Base-by-base conservation (phyloP, 2,329 filamentous ascomycete genomes). In the Cladophialophora psammophila region DNA sequence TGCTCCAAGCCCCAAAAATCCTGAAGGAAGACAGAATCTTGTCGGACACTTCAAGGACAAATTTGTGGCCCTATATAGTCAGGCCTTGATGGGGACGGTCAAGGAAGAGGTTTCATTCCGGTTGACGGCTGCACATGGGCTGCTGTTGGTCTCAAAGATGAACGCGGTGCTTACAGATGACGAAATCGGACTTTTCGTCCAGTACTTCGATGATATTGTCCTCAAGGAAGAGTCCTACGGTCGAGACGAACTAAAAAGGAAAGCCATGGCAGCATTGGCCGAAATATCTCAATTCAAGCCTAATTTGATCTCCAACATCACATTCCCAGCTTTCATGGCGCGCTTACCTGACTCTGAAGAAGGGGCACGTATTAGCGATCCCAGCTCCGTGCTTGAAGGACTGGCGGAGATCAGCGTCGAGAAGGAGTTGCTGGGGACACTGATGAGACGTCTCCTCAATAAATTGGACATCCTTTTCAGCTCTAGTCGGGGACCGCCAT, bases 301-400 rank as follows among this genome's bases (percentile, higher is more conserved):
- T 18, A 82, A 84, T 55, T 77, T 88, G 10, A 86, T 91, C 34
- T 85, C 89, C 72, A 84, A 89, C 55, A 87, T 88, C 64, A 87
- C 88, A 0, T 87, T 91, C 72, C 88, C 88, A 32, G 86, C 86
- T 5, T 89, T 91, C 74, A 83, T 90, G 76, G 87, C 88, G 3
- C 84, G 86, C 45, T 77, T 91, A 3, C 89, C 88, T 1, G 88
- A 88, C 67, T 79, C 78, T 1, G 84, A 85, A 64, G 77, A 79
- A n/a, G 81, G 83, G 18, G 78, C 78, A 2, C 76, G 80, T 9
- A 73, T 73, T 6, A 38, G 42, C 26, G 75, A 76, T 5, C 89
- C 89, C 72, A 73, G 84, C n/a, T 78, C 83, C 5, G 85, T 87
- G 0, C 78, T 91, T 31, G 88, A 90, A 72, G 87, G 83, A 0